phyloP scores from a whole-genome alignment of 805 yeast genomes.

The Metschnikowia continentalis region DNA sequence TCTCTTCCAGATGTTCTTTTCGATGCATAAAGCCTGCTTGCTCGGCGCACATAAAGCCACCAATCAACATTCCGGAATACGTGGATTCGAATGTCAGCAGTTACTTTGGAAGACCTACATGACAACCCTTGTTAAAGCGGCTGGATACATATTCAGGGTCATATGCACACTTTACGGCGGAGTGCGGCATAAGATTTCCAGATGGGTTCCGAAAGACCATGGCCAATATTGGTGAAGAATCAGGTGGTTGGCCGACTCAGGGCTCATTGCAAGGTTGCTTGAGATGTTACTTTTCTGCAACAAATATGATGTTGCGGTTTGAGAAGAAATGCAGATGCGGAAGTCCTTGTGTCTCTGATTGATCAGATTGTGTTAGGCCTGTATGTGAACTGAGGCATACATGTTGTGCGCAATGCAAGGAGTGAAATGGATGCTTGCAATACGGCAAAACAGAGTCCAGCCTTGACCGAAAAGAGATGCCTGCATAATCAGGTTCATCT shows the following conservation, averaged over 20 bases:
- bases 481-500: slow-evolving; percentile 4
- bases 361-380: slow-evolving; percentile 1
- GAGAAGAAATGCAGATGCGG: neutral
- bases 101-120: neutral
- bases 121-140: neutral
- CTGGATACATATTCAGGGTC: neutral
- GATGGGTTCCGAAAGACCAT: neutral
- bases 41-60: neutral
- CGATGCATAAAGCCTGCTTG: neutral
- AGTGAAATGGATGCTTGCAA: neutral
- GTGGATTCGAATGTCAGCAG: neutral
- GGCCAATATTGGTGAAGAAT: neutral
- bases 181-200: neutral
- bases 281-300: too few species aligned
- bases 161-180: neutral
- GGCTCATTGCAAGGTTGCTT: neutral
- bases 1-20: neutral
- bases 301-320: neutral
- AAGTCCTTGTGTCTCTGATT: neutral
- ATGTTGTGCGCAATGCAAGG: neutral
- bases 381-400: neutral
- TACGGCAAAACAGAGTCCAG: neutral
- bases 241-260: neutral
- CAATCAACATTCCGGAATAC: neutral
- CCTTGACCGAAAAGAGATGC: neutral